Percentiles rank a stretch among this genome's conserved stretches.
Evolutionary conservation across 192 early-diverging fungal species (phyloP).

Genomic region (Geranomyces variabilis): DNA sequence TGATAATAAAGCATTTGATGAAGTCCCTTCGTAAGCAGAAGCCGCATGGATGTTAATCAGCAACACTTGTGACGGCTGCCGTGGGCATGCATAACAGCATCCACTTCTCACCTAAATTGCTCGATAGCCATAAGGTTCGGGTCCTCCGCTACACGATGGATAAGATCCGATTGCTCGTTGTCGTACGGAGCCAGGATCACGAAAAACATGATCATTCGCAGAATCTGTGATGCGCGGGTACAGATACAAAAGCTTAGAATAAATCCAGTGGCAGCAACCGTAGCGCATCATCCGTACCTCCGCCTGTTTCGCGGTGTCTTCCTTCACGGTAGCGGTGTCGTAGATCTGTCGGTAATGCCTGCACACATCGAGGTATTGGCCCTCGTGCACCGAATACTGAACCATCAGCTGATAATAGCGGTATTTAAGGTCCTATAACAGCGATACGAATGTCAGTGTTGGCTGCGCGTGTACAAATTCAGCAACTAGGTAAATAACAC

Average conservation of each 20-base stretch:
- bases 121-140: constrained; percentile 74
- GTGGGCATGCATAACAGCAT: no score
- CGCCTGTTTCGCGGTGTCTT: constrained; percentile 51
- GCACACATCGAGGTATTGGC: constrained; percentile 86
- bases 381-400: constrained; percentile 88
- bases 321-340: constrained; percentile 80
- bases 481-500: not conserved
- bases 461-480: not conserved
- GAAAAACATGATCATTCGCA: constrained; percentile 84
- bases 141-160: constrained; percentile 85
- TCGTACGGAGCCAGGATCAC: constrained; percentile 88
- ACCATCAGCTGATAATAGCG: constrained; percentile 98
- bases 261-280: not conserved
- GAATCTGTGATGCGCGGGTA: constrained; percentile 46
- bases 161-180: constrained; percentile 94
- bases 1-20: constrained; percentile 84
- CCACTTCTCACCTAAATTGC: constrained; percentile 72
- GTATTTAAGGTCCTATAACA: constrained; percentile 82
- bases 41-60: not conserved
- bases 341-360: constrained; percentile 93
- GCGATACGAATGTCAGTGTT: not conserved
- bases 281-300: constrained; percentile 45
- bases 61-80: no score
- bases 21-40: constrained; percentile 65
- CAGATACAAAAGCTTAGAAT: not conserved